Base-by-base conservation (phyloP, 2,329 filamentous ascomycete species). In the Calcarisporium arbuscula region DNA sequence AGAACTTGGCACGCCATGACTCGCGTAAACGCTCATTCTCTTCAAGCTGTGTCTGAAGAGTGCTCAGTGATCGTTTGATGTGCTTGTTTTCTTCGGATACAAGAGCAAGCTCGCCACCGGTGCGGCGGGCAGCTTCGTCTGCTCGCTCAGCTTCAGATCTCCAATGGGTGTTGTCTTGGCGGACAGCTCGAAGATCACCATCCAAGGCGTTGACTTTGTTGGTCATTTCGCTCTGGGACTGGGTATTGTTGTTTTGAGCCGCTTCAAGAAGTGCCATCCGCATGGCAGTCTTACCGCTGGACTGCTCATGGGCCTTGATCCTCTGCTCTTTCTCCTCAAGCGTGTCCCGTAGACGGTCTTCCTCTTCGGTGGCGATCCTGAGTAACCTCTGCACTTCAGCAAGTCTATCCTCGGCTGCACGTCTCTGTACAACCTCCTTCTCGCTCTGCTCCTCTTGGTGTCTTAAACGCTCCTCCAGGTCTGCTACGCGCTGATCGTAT, bases 11-110 rank as follows among this genome's bases (percentile, higher is more conserved):
- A 46, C 87, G 82, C 75, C 94, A 89, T 41, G 73, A 79, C 54
- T 95, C 86, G 38, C 88, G 82, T 39, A 94, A 75, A 43, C 82
- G 79, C 52, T 89, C 80, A 51, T 87, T 90, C 62, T 95, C 89
- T 51, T 92, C 81, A 27, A 92, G 76, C 53, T 94, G 88, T 29
- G 74, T 74, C 42, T 80, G 78, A 36, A 95, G 70, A 16, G 79
- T 81, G 41, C 81, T 77, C 38, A 94, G 77, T 19, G 80, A 79
- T 53, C 76, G 79, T 47, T 80, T 79, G 37, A 95, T 67, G 44
- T 82, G 80, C 56, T 82, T 85, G 47, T 85, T 88, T 51, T 78
- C 72, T 7, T 71, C 68, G 8, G 67, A 45, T 3, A 64, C 60
- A 26, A 71, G 61, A 10, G 60, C 53, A 16, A 75, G 56, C 23